phyloP scores from a whole-genome alignment of 1,284 basidiomycete species.

The Trametes pubescens region DNA sequence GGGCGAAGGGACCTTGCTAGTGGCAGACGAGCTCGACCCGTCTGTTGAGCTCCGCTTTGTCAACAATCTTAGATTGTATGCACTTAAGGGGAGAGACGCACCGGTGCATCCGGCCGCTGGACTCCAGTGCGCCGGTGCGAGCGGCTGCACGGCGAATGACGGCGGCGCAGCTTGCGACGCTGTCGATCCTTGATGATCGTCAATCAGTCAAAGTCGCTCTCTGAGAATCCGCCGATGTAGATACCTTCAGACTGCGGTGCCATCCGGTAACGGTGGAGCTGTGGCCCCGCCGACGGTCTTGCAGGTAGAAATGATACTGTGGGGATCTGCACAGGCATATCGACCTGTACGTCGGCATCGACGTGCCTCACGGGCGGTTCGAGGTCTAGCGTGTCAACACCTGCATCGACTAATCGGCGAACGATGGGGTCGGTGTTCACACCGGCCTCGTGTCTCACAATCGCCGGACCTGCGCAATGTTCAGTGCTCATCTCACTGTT shows the following conservation, averaged over 20 bases:
- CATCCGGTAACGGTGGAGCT: background rate
- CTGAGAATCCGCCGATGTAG: background rate
- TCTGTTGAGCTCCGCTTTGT: background rate
- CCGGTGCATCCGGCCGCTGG: constrained; percentile 11
- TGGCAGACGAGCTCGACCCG: background rate
- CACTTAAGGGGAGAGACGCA: constrained; percentile 3
- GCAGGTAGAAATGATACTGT: background rate
- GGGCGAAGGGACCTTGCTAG: constrained; percentile 7
- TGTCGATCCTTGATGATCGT: background rate
- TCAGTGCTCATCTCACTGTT: background rate
- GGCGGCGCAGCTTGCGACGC: background rate
- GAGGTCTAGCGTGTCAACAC: constrained; percentile 12
- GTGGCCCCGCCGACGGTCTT: background rate
- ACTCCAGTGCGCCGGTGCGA: constrained; percentile 22
- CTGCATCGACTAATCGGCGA: constrained; percentile 7
- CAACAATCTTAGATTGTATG: background rate
- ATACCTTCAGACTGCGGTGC: background rate
- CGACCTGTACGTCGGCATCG: constrained; percentile 15
- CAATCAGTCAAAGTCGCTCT: background rate
- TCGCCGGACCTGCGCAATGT: constrained; percentile 3
- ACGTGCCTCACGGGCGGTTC: constrained; percentile 3
- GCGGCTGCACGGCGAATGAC: constrained; percentile 12
- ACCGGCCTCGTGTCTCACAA: constrained; percentile 25
- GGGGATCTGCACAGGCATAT: background rate
- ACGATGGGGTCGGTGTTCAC: constrained; percentile 16